Percentiles rank a stretch among this genome's conserved stretches.
Evolutionary conservation across 768 basidiomycete genomes (phyloP).

Genomic region (Mycena filopes): DNA sequence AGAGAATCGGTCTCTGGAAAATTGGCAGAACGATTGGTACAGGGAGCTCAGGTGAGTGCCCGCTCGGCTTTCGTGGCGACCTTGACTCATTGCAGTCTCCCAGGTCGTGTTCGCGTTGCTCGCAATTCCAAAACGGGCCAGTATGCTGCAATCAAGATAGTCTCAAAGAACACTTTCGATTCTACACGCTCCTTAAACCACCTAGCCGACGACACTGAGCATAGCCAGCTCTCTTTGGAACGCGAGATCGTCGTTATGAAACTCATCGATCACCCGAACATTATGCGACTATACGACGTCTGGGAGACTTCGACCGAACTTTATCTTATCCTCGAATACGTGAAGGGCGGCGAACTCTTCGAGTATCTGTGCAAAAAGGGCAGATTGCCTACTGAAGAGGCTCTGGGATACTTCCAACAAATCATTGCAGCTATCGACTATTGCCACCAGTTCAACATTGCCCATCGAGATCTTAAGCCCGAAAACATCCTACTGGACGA

Average conservation of each 20-base stretch:
- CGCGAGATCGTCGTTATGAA: conserved; percentile 99
- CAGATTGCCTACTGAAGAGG: conserved; percentile 74
- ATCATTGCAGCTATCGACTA: conserved; percentile 93
- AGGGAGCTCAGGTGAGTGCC: conserved; percentile 74
- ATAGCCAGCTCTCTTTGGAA: conserved; percentile 82
- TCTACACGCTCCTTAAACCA: conserved; percentile 76
- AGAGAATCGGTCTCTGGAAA: conserved; percentile 85
- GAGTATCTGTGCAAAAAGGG: conserved; percentile 89
- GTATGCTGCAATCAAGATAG: conserved; percentile 94
- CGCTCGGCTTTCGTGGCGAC: neutral
- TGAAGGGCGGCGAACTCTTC: conserved; percentile 95
- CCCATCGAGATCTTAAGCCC: conserved; percentile 93
- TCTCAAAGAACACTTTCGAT: conserved; percentile 77
- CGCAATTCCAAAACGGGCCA: conserved; percentile 89
- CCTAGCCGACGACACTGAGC: conserved; percentile 79
- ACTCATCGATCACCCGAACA: conserved; percentile 93
- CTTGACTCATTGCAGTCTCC: neutral
- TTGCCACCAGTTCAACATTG: conserved; percentile 94
- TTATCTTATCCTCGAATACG: conserved; percentile 93
- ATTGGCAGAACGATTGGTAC: conserved; percentile 86
- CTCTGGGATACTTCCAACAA: conserved; percentile 90
- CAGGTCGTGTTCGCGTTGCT: conserved; percentile 92
- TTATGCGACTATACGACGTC: conserved; percentile 95
- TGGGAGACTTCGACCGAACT: conserved; percentile 94
- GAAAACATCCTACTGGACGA: conserved; percentile 92